Base-by-base conservation (phyloP, 2,329 filamentous ascomycete species). In the Amylocarpus encephaloides region DNA sequence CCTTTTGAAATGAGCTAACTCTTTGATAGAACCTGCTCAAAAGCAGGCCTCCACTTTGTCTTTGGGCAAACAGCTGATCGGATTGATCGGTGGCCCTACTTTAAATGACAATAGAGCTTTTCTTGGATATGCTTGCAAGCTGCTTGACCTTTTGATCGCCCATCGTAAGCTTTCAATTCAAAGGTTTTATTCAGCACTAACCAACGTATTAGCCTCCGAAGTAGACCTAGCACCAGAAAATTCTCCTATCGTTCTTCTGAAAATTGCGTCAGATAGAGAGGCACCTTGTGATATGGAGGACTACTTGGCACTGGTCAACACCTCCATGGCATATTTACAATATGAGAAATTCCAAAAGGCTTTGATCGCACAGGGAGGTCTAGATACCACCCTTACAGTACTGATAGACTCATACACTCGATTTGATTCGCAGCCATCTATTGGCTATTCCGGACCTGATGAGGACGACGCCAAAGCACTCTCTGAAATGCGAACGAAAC, bases 301-400 rank as follows among this genome's bases (percentile, higher is more conserved):
- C 54, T 82, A 82, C 57, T 65, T 76, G 35, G 67, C 70, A 3
- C 68, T 80, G 12, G 67, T 72, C 3, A 73, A 76, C 1, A 73
- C 76, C 0, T 76, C 78, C 1, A 68, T 78, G 1, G 70, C 74
- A 9, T 84, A 83, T 56, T 73, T 85, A 10, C 71, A 77, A 22
- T 70, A 76, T 51, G 71, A 76, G 36, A 65, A 66, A 2, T 73
- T 81, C 53, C 79, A 83, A 59, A 62, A 69, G 7, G 66, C 62
- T 6, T 67, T 82, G 19, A 61, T 83, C 26, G 43, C 54, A 35
- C 55, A 60, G 22, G 59, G 58, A 30, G 59, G 59, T 26, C 48
- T 67, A 5, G 61, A 69, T 44, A 62, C 73, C 3, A 72, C 82
- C 42, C 66, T 82, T 16, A 58, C 66, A 3, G 69, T 72, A 3